Evolutionary conservation across 345 rosid genomes (phyloP), one percentile per base, ranked within the genome.

Genomic region (Aurinia saxatilis): DNA sequence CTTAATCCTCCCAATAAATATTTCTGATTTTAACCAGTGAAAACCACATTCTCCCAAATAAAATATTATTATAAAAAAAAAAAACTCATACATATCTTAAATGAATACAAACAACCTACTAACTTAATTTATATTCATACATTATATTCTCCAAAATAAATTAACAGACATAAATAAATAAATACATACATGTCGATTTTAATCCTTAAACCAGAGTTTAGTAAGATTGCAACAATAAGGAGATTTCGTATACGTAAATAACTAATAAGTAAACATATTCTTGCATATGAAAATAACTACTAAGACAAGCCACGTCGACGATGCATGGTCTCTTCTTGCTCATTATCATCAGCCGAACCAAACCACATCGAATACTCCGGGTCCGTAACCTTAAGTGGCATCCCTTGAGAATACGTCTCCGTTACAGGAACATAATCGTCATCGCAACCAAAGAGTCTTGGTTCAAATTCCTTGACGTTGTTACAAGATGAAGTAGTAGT

Each of bases 281-380:
- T 11, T 29, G 39, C 48, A 38, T 50, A 40, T 59, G n/a, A n/a
- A n/a, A 15, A 33, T 18, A 17, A 51, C 36, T 30, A 42, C 35
- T 70, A 56, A 63, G 31, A 63, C 21, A 58, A 63, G 16, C 60
- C 54, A 63, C 70, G 70, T 56, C 42, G 44, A 41, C 42, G 44
- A 41, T 19, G 60, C 60, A 64, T 51, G 42, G 60, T 51, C 41
- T 52, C 60, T 12, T 39, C 14, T 47, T 46, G 54, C 39, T 50
- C 29, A 59, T 49, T 18, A n/a, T 51, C 50, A 59, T 57, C 27
- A n/a, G 34, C n/a, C n/a, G 41, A 45, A 46, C 68, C 56, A 37
- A 62, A 30, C 68, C 50, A 70, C 19, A 15, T 16, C 29, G 61
- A 11, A 38, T 61, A 30, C 55, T 38, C 50, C 57, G 63, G 46